Percentiles rank a stretch among this genome's conserved stretches.
Evolutionary conservation across 129 eudicot species (phyloP).

Genomic region (Helichrysum umbraculigerum): DNA sequence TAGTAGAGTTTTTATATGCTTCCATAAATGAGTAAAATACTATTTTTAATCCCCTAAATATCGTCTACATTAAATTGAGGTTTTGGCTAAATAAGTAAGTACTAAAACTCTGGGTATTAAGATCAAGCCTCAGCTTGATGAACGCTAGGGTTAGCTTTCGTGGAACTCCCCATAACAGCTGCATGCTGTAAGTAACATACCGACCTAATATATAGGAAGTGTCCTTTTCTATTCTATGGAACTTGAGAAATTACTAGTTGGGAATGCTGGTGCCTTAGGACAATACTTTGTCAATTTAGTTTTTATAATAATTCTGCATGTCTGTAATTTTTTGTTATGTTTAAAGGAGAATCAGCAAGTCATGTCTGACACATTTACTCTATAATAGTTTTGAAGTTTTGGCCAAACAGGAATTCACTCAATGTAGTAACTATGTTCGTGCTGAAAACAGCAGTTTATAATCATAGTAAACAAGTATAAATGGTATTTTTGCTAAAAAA

Average conservation of each 20-base stretch:
- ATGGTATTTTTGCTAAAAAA: not conserved
- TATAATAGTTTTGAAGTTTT: slow-evolving; percentile 1
- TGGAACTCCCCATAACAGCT: not conserved
- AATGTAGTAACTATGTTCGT: not conserved
- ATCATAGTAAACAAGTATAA: not conserved
- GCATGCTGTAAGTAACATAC: not conserved
- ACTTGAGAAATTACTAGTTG: slow-evolving; percentile 8
- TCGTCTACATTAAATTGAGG: not conserved
- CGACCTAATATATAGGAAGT: not conserved
- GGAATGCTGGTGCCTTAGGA: slow-evolving; percentile 18
- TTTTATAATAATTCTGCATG: not conserved
- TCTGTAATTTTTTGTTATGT: not conserved
- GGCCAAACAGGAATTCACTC: not conserved
- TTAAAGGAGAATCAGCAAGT: not conserved
- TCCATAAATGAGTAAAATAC: not conserved
- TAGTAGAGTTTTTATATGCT: too few relatives aligned
- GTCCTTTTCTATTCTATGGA: not conserved
- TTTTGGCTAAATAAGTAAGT: not conserved
- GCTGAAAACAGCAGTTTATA: not conserved
- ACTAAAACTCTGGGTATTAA: not conserved
- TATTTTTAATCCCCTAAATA: not conserved
- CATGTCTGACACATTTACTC: not conserved
- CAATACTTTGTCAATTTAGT: not conserved
- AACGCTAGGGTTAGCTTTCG: not conserved
- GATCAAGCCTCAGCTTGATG: not conserved